Base-by-base conservation (phyloP, 768 basidiomycete species). In the Rhodotorula toruloides region DNA sequence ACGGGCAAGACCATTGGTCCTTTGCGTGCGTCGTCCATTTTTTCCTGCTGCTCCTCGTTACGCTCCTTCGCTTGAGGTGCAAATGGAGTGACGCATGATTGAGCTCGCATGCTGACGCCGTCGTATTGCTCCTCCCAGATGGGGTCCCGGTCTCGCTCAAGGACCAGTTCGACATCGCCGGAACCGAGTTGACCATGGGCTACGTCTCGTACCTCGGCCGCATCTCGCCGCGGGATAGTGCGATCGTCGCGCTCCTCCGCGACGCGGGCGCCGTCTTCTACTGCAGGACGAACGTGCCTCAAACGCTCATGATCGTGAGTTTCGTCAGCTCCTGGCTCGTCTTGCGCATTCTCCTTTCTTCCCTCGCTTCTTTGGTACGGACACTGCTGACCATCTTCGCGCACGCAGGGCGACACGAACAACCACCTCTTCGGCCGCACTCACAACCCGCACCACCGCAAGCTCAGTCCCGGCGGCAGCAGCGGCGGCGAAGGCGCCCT, bases 1-100 rank as follows among this genome's bases (percentile, higher is more conserved):
- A 90, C 84, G 0, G 90, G 89, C 29, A 81, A 82, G 65, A 77
- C 83, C 4, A 78, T 87, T 2, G 90, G 90, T 0, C 86, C 87
- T 5, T 27, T 61, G 6, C 60, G 60, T 61, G 10, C 32, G 60
- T 61, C 22, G 17, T 17, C 42, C n/a, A 40, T 40, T 54, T 55
- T 22, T 43, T 17, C 42, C 40, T 40, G 17, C 40, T 31, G 12
- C 31, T 9, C 21, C 2, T 14, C 25, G n/a, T 29, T 42, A 1
- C 7, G n/a, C 6, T 12, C 48, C 21, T 27, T 22, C 10, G 5
- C 39, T 34, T 36, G 34, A n/a, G n/a, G n/a, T n/a, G n/a, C n/a
- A n/a, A n/a, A n/a, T n/a, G n/a, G n/a, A n/a, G n/a, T n/a, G n/a
- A n/a, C n/a, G n/a, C n/a, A n/a, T n/a, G n/a, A n/a, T n/a, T n/a